Evolutionary conservation across 1,139 yeast genomes (phyloP), one percentile per base, ranked within the genome.

Genomic region (Arxiozyma heterogenica): DNA sequence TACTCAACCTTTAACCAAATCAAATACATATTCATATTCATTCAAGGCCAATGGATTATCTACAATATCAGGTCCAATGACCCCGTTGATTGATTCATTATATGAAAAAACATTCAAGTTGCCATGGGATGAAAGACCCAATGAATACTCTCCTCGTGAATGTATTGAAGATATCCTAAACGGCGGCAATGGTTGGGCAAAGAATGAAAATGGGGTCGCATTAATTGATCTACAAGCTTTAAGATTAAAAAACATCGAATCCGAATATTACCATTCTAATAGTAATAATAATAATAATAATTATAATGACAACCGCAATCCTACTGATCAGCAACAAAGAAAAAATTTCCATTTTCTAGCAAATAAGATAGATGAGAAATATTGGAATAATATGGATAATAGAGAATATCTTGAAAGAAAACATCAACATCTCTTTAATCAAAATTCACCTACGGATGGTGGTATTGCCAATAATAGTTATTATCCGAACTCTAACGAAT

Each of bases 81-180:
- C 81, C 59, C 84, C 84, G 0, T 71, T 80, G 1, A 75, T 83
- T 11, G 74, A 75, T 53, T 74, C 73, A 51, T 69, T 86, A 18
- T 79, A 84, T 61, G 79, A 81, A 56, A 80, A 79, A 60, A 80
- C 89, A 1, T 78, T 84, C 62, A 83, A 84, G 55, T 76, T 86
- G 44, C 79, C 87, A 0, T 89, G 96, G 95, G 90, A 86, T 62
- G 81, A 84, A 1, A 80, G 84, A 55, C 84, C 89, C 18, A 81
- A 87, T 51, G 93, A 86, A 58, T 80, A 78, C 57, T 75, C 85
- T 12, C 95, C 96, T 0, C 79, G 79, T 51, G 85, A 82, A 54
- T 81, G 93, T 59, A 76, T 90, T 12, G 81, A 83, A 46, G 95
- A 88, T 66, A 85, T 91, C 2, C 79, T 89, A 57, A 77, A 79